phyloP scores from a whole-genome alignment of 2,329 filamentous ascomycete species.

The Neurospora sp. region DNA sequence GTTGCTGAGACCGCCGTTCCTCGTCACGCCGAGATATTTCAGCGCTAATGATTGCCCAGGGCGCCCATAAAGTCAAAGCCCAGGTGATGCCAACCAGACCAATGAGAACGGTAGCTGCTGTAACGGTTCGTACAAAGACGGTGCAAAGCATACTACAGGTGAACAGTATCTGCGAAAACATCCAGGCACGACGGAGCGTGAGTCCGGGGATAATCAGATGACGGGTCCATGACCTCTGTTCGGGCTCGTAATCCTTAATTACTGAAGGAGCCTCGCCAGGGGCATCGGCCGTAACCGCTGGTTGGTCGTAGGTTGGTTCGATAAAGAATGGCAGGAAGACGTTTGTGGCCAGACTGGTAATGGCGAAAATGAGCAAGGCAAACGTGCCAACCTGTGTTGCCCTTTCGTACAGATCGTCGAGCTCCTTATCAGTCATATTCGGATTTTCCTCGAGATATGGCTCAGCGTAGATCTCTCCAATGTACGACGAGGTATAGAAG shows the following conservation, averaged over 20 bases:
- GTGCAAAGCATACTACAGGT: constrained; percentile 73
- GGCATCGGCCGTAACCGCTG: constrained; percentile 22
- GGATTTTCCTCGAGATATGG: constrained; percentile 70
- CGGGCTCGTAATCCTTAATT: constrained; percentile 23
- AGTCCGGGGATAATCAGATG: constrained; percentile 68
- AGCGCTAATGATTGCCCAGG: constrained; percentile 87
- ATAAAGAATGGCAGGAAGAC: constrained; percentile 79
- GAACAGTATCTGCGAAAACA: constrained; percentile 77
- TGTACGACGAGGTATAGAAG: constrained; percentile 90
- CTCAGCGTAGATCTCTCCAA: constrained; percentile 86
- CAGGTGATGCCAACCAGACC: constrained; percentile 80
- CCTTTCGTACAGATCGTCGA: constrained; percentile 71
- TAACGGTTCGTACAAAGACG: constrained; percentile 62
- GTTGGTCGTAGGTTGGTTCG: constrained; percentile 61
- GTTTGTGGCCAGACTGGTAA: constrained; percentile 73
- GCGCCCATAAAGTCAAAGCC: constrained; percentile 89
- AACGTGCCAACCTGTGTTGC: constrained; percentile 83
- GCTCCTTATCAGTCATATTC: constrained; percentile 62
- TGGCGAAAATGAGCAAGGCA: constrained; percentile 77
- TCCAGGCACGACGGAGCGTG: constrained; percentile 81
- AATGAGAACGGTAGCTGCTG: constrained; percentile 65
- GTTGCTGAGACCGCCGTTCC: constrained; percentile 29
- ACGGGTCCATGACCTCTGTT: constrained; percentile 38
- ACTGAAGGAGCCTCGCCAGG: constrained; percentile 22
- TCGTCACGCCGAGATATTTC: constrained; percentile 81